Conservation (phyloP, 2,329 filamentous ascomycete species). For the Chaetomium olivaceum region DNA sequence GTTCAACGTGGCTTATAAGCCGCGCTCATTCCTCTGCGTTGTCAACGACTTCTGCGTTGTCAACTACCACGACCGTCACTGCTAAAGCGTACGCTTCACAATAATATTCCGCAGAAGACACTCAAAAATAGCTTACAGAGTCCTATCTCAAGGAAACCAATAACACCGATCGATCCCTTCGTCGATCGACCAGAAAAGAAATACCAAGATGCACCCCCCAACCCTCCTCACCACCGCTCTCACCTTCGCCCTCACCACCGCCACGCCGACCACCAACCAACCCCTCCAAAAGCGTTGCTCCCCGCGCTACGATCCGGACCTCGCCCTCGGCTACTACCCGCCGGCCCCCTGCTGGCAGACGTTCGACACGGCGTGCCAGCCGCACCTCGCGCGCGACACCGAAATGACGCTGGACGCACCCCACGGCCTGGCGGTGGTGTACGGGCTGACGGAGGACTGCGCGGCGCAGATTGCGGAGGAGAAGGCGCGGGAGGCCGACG, state of each 20-base stretch:
- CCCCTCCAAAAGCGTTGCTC: constrained; percentile 32
- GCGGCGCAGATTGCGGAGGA: constrained; percentile 32
- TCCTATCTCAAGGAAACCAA: too few relatives aligned
- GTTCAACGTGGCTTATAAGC: not conserved
- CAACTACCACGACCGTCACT: not conserved
- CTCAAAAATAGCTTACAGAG: too few relatives aligned
- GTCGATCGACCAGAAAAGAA: too few relatives aligned
- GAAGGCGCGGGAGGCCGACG: constrained; percentile 28
- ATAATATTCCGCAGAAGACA: too few relatives aligned
- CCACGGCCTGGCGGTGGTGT: constrained; percentile 30
- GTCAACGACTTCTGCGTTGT: not conserved
- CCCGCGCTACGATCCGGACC: constrained; percentile 29
- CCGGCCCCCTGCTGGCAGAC: constrained; percentile 36
- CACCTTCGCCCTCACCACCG: not conserved
- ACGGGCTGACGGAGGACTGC: constrained; percentile 30
- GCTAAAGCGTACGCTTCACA: too few relatives aligned
- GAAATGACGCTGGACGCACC: constrained; percentile 30
- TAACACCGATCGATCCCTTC: not conserved
- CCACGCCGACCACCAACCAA: not conserved
- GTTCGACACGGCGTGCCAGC: constrained; percentile 31
- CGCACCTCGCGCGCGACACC: constrained; percentile 25
- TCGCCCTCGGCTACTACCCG: constrained; percentile 31
- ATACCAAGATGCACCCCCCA: constrained; percentile 7
- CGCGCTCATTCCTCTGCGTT: not conserved
- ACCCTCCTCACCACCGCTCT: not conserved